Base-by-base conservation (phyloP, 2,329 filamentous ascomycete genomes). In the Huntiella savannae region DNA sequence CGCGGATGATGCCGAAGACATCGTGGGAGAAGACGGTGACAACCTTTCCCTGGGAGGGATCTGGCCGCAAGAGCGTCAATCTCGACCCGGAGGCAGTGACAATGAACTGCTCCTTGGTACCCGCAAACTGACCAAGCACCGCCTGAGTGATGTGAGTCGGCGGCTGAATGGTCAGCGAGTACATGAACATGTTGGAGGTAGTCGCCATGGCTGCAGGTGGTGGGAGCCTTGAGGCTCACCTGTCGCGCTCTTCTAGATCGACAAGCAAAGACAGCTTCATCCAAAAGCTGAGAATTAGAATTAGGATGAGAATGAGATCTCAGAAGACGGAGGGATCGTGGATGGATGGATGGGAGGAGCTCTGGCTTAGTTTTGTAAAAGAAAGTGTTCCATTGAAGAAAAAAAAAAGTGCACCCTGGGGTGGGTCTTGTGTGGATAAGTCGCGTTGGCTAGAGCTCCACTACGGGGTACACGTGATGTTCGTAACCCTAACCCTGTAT, bases 131-230 rank as follows among this genome's bases (percentile, higher is more conserved):
- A 55, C 91, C 92, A 50, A 94, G 73, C 53, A 95, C 81, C 53
- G 91, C 87, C 64, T 93, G 82, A 43, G 81, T 86, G 57, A 94
- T 77, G 50, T 85, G 82, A 54, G 86, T 87, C 33, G 91, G 84
- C 55, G 84, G 81, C 65, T 95, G 86, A 58, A 99, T 79, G 55
- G 91, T 96, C 67, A 98, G 72, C 58, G 85, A 91, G 68, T 98
- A 98, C 67, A 98, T 79, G 63, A 95, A 95, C 85, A 95, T 93
- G 62, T 88, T 88, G 54, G 87, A 95, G 51, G 88, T 95, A 61
- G 87, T 93, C 68, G 91, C 88, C 91, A 96, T 96, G 60, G 59
- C 71, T 59, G 57, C 63, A 58, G 58, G 57, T 62, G 47, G 41
- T 48, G 47, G 48, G 50, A 53, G 51, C 45, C 48, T 50, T 41